phyloP scores from a whole-genome alignment of 192 early-diverging fungal species.

The Diversispora eburnea region DNA sequence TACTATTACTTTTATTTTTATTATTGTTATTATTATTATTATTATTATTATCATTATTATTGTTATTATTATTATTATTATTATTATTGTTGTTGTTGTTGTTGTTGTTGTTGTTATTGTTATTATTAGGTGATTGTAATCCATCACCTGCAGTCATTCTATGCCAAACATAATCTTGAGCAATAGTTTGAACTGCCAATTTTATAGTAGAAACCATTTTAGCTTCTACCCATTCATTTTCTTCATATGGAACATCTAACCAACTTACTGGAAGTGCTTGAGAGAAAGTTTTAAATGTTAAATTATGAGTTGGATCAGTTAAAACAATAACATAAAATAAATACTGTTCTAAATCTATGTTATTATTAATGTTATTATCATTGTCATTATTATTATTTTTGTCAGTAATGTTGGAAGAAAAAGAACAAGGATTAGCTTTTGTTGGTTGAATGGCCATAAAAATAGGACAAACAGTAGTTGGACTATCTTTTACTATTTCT shows the following conservation, averaged over 20 bases:
- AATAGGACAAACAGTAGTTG: slow-evolving; percentile 52
- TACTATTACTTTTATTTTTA: too few species aligned
- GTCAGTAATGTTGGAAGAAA: neutral
- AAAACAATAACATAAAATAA: slow-evolving; percentile 46
- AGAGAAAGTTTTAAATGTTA: slow-evolving; percentile 50
- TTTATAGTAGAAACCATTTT: slow-evolving; percentile 50
- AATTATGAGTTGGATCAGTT: slow-evolving; percentile 50
- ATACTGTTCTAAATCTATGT: slow-evolving; percentile 31
- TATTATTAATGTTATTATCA: neutral
- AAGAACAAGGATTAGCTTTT: slow-evolving; percentile 35
- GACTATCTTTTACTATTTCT: slow-evolving; percentile 25
- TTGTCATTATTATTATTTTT: too few species aligned
- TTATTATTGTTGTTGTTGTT: too few species aligned
- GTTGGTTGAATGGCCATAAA: slow-evolving; percentile 59
- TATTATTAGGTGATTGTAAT: neutral
- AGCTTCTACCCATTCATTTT: slow-evolving; percentile 65
- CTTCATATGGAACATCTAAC: slow-evolving; percentile 58
- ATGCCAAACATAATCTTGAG: slow-evolving; percentile 64
- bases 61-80: too few species aligned
- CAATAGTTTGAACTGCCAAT: slow-evolving; percentile 47
- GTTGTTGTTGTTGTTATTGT: too few species aligned
- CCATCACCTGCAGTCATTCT: slow-evolving; percentile 50
- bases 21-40: too few species aligned
- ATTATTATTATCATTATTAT: too few species aligned
- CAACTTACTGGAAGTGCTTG: slow-evolving; percentile 52